Evolutionary conservation across 2,329 filamentous ascomycete species (phyloP).

Genomic region (Zalaria sp.): DNA sequence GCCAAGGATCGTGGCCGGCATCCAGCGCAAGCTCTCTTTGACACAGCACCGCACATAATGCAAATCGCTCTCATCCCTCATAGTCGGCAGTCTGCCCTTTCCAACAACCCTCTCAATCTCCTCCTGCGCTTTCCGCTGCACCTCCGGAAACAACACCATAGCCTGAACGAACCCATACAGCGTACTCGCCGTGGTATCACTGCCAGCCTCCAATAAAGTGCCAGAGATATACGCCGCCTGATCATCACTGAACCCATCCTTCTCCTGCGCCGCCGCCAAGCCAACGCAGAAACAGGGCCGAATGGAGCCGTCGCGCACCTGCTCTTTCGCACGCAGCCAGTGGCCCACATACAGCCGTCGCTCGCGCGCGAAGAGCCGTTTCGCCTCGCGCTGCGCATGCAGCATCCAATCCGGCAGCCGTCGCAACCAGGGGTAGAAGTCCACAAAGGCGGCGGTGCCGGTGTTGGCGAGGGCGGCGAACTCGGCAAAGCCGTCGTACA

Average conservation of each 20-base stretch:
- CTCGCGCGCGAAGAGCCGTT: constrained; percentile 16
- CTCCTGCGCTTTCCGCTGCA: constrained; percentile 8
- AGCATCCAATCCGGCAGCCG: constrained; percentile 18
- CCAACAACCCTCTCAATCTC: constrained; percentile 12
- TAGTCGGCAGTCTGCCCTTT: constrained; percentile 12
- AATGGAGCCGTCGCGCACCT: constrained; percentile 16
- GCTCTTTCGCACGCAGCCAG: constrained; percentile 17
- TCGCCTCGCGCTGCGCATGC: constrained; percentile 14
- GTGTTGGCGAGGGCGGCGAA: constrained; percentile 4
- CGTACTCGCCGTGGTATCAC: constrained; percentile 24
- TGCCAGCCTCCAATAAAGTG: constrained; percentile 22
- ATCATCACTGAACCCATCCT: constrained; percentile 11
- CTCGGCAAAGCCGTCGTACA: constrained; percentile 4
- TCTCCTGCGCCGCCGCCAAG: constrained; percentile 11
- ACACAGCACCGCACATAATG: constrained; percentile 18
- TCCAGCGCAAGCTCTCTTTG: constrained; percentile 21
- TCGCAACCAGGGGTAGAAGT: constrained; percentile 39
- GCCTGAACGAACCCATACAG: constrained; percentile 21
- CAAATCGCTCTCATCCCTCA: constrained; percentile 17
- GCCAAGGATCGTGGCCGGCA: constrained; percentile 15
- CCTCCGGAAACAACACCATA: constrained; percentile 11
- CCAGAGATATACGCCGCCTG: constrained; percentile 19
- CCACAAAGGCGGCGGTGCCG: constrained; percentile 1
- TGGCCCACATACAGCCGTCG: constrained; percentile 18
- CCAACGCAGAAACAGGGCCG: constrained; percentile 7